These are phyloP conservation scores for Scleromitrula shiraiana DNA, from an alignment of 2,329 filamentous ascomycete species.

Conservation along the genomic window DNA sequence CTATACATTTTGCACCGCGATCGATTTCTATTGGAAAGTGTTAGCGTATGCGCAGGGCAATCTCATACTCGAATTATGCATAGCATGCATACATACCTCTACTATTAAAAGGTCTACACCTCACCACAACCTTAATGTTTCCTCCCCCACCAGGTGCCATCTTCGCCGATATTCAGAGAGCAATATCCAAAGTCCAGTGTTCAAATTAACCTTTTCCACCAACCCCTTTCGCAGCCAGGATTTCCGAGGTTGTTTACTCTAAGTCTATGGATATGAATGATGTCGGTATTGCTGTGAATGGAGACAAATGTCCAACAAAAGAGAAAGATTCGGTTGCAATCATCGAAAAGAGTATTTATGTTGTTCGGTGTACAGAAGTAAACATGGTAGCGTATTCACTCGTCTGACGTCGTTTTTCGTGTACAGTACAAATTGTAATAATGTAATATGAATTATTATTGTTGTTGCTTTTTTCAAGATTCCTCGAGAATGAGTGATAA, in stretches of 20 bases:
- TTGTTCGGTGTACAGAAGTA: conserved; percentile 6
- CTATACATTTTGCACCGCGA: conserved; percentile 88
- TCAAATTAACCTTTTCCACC: neutral
- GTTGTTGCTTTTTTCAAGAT: no score
- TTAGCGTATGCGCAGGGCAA: no score
- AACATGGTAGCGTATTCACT: conserved; percentile 8
- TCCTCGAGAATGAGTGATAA: no score
- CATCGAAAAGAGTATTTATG: conserved; percentile 6
- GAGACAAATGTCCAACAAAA: conserved; percentile 3
- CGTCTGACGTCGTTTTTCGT: conserved; percentile 9
- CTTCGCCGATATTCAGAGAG: conserved; percentile 17
- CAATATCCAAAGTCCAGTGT: no score
- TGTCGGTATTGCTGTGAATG: no score
- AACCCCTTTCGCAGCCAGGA: conserved; percentile 5
- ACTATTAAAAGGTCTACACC: conserved; percentile 89
- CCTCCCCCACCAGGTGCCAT: conserved; percentile 53
- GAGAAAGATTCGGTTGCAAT: neutral
- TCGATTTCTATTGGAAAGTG: conserved; percentile 61
- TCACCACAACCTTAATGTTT: conserved; percentile 99
- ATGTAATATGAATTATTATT: no score
- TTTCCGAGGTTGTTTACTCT: conserved; percentile 1
- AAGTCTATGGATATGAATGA: conserved; percentile 3
- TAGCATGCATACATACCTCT: conserved; percentile 81
- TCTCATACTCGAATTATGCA: no score
- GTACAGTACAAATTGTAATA: no score